Evolutionary conservation across 129 eudicot species (phyloP).

Genomic region (Helianthus annuus): DNA sequence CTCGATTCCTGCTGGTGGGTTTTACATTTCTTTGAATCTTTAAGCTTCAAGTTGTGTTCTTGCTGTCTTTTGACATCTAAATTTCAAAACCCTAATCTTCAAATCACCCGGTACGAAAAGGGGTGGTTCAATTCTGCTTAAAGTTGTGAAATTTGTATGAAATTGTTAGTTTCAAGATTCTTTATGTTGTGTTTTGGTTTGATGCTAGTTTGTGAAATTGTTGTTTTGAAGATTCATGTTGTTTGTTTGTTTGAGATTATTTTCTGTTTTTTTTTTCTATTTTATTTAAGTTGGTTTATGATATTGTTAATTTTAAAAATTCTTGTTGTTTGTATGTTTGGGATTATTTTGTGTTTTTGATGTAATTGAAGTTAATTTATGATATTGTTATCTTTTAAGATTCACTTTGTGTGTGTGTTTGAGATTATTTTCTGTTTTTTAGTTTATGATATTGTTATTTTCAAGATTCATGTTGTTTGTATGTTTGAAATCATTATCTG

Average conservation of each 20-base stretch:
- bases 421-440: no score
- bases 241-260: not conserved
- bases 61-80: not conserved
- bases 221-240: conserved; percentile 13
- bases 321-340: no score
- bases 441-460: not conserved
- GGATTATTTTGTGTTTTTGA: no score
- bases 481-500: not conserved
- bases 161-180: not conserved
- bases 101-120: not conserved
- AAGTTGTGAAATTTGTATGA: conserved; percentile 2
- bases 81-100: conserved; percentile 24
- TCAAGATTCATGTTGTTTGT: conserved; percentile 15
- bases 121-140: conserved; percentile 23
- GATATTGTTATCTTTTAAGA: not conserved
- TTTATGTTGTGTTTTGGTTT: not conserved
- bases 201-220: not conserved
- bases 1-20: conserved; percentile 9
- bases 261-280: not conserved
- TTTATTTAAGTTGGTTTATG: no score
- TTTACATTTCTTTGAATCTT: not conserved
- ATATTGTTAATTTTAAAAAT: no score
- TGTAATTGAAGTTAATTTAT: not conserved
- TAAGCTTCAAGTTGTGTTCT: conserved; percentile 9
- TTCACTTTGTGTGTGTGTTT: no score